Percentiles rank a stretch among this genome's conserved stretches.
These are phyloP conservation scores for Oryza glaberrima DNA, from an alignment of 176 grass and related monocot species.

Conservation along the genomic window DNA sequence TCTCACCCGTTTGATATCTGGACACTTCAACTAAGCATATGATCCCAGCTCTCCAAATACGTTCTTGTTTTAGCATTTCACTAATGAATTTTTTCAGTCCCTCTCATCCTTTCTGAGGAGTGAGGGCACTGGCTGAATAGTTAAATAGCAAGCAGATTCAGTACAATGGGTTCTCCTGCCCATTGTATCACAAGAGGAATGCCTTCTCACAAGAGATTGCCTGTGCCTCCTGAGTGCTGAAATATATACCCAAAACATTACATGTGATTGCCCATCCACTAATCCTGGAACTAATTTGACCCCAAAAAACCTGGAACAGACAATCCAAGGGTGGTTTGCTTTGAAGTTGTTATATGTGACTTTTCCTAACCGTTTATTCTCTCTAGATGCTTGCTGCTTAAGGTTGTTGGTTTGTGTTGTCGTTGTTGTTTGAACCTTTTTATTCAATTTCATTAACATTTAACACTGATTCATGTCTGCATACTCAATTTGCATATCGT, in stretches of 20 bases:
- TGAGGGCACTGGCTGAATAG: neutral
- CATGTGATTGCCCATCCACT: neutral
- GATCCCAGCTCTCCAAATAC: neutral
- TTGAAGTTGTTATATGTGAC: neutral
- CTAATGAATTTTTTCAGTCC: neutral
- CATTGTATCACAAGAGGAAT: neutral
- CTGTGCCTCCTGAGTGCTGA: neutral
- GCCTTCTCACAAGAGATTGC: neutral
- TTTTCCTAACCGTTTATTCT: neutral
- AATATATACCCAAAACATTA: neutral
- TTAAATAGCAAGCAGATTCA: neutral
- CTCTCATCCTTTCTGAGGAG: neutral
- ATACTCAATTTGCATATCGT: slow-evolving; percentile 30
- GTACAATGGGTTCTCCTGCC: neutral
- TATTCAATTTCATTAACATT: slow-evolving; percentile 12
- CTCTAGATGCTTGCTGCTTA: neutral
- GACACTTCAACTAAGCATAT: neutral
- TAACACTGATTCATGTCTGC: neutral
- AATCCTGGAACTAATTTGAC: too few relatives aligned
- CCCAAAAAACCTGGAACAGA: neutral
- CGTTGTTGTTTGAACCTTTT: neutral
- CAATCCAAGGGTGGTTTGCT: neutral
- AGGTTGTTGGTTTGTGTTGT: neutral
- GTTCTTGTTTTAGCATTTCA: neutral
- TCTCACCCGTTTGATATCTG: neutral